Conservation (phyloP, 495 filamentous ascomycete genomes). For the Podospora conica region DNA sequence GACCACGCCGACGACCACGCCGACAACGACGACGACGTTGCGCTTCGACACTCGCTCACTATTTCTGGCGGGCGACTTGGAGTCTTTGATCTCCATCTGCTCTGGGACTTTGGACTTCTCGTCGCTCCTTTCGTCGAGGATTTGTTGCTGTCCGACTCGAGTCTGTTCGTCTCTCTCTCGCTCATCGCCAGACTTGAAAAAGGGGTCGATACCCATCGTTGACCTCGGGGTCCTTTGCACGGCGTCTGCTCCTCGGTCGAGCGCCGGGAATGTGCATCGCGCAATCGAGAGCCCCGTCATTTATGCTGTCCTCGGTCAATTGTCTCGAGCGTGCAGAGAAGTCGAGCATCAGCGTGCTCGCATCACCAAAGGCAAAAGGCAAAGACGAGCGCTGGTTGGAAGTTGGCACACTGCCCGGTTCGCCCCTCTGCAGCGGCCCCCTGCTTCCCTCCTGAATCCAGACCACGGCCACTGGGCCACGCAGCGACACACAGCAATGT, state of each 20-base stretch:
- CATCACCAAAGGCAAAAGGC: neutral
- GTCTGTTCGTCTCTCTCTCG: neutral
- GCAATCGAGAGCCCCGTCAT: constrained; percentile 4
- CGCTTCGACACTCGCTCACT: neutral
- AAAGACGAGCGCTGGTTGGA: neutral
- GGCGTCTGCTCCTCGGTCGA: neutral
- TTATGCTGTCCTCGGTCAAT: constrained; percentile 11
- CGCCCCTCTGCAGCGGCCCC: constrained; percentile 3
- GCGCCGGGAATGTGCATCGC: constrained; percentile 11
- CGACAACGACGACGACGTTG: neutral
- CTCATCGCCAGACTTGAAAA: neutral
- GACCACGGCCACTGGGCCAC: neutral
- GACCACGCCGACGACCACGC: no score
- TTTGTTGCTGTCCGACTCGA: no score
- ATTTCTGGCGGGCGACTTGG: neutral
- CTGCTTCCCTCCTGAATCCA: neutral
- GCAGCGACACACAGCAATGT: no score
- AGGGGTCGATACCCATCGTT: neutral
- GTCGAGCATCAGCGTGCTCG: neutral
- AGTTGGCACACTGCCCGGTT: neutral
- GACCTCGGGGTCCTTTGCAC: no score
- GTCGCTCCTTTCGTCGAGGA: neutral
- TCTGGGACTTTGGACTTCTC: neutral
- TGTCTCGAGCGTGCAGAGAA: constrained; percentile 6
- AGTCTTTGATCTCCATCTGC: neutral